Percentiles rank a stretch among this genome's conserved stretches.
These are phyloP conservation scores for Microdochium trichocladiopsis DNA, from an alignment of 2,329 filamentous ascomycete genomes.

Conservation along the genomic window DNA sequence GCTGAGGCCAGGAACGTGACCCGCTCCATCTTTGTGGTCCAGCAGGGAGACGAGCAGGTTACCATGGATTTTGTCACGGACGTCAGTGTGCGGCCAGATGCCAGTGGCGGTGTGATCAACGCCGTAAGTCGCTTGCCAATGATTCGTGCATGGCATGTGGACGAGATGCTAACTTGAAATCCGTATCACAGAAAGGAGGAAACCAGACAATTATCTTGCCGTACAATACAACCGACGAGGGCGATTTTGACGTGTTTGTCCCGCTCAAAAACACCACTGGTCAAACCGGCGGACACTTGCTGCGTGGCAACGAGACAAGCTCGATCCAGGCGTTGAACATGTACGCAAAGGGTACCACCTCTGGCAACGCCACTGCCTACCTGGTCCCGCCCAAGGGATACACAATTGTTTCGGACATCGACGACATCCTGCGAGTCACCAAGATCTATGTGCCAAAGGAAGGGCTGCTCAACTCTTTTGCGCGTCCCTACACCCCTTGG, in stretches of 20 bases:
- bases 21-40: conserved; percentile 66
- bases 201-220: conserved; percentile 57
- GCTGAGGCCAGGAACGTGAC: conserved; percentile 69
- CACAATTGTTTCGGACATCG: conserved; percentile 71
- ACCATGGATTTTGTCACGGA: conserved; percentile 49
- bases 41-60: conserved; percentile 59
- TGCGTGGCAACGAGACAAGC: conserved; percentile 57
- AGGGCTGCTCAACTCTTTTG: conserved; percentile 71
- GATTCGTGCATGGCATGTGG: conserved; percentile 11
- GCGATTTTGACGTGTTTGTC: conserved; percentile 69
- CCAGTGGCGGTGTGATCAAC: conserved; percentile 43
- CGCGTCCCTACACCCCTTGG: conserved; percentile 63
- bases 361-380: conserved; percentile 70
- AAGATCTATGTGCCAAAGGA: conserved; percentile 73
- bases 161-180: conserved; percentile 36
- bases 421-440: conserved; percentile 73
- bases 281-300: conserved; percentile 36
- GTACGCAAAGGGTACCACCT: conserved; percentile 55
- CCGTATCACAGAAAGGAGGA: conserved; percentile 37
- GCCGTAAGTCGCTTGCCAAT: conserved; percentile 15
- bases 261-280: conserved; percentile 52
- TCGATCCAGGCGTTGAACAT: conserved; percentile 62
- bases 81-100: conserved; percentile 40
- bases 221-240: conserved; percentile 57
- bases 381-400: conserved; percentile 64